Evolutionary conservation across 1,139 yeast genomes (phyloP).

Genomic region (Nematodospora anomalae): DNA sequence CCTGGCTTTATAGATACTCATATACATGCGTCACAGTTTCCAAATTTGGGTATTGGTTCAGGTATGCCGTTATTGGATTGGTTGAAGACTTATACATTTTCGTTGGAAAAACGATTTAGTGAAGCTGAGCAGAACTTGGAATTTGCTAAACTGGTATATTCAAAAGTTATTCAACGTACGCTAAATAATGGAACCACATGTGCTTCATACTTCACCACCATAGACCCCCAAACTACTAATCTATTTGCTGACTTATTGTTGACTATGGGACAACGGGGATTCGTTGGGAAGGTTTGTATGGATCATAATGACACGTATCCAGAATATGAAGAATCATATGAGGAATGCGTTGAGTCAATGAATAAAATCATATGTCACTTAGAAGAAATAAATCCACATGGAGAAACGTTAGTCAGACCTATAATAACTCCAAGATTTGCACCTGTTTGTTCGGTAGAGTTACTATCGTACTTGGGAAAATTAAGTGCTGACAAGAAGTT

Average conservation of each 20-base stretch:
- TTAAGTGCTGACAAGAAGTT: slow-evolving; percentile 49
- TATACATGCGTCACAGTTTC: slow-evolving; percentile 94
- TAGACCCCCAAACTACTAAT: slow-evolving; percentile 74
- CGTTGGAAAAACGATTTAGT: slow-evolving; percentile 60
- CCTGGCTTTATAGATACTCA: slow-evolving; percentile 97
- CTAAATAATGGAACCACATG: slow-evolving; percentile 83
- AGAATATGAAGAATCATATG: slow-evolving; percentile 62
- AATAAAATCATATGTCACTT: slow-evolving; percentile 59
- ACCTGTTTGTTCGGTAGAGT: slow-evolving; percentile 71
- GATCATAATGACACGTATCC: slow-evolving; percentile 60
- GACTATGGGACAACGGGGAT: slow-evolving; percentile 75
- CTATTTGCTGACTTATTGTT: slow-evolving; percentile 73
- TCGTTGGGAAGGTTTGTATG: slow-evolving; percentile 96
- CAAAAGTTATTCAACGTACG: slow-evolving; percentile 64
- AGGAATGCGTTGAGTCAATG: slow-evolving; percentile 60
- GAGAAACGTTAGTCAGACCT: slow-evolving; percentile 57
- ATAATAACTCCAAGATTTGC: slow-evolving; percentile 94
- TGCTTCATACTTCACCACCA: slow-evolving; percentile 88
- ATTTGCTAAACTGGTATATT: slow-evolving; percentile 62
- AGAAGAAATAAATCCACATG: slow-evolving; percentile 47
- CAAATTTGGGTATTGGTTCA: slow-evolving; percentile 90
- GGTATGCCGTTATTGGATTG: slow-evolving; percentile 84
- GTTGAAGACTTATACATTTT: slow-evolving; percentile 85
- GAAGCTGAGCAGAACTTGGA: slow-evolving; percentile 43
- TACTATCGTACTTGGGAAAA: slow-evolving; percentile 64